Base-by-base conservation (phyloP, 805 yeast species). In the Suhomyces faveliae region DNA sequence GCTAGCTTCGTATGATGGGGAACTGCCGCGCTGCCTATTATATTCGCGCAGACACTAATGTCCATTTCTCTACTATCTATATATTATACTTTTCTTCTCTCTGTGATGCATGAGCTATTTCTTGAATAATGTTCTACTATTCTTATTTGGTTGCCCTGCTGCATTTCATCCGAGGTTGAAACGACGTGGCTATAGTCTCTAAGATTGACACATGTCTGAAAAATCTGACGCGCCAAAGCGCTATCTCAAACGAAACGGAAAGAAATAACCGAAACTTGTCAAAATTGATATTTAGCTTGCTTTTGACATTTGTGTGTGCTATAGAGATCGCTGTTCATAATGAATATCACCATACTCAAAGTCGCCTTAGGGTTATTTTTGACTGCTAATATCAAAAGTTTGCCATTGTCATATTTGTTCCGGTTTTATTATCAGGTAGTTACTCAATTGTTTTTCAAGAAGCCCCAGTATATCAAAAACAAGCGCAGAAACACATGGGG, bases 321-420 rank as follows among this genome's bases (percentile, higher is more conserved):
- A 25, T 27, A 27, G 30, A 27, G 12, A 27, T n/a, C 30, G 2
- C 15, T 27, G 30, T 27, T 27, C 30, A 37, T 12, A 8, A 37
- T 37, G 40, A 21, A 10, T 21, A 12, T 12, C 23, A 21, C 17
- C 10, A 8, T 40, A 9, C 19, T 30, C 27, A 42, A 42, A 21
- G 20, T 25, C 24, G 37, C 38, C 3, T 25, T 12, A 8, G 48
- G 51, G 15, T 50, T 51, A 12, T 61, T 64, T 33, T 52, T 71
- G 3, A 39, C 76, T 2, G 62, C 79, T 12, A 75, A 83, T 12
- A 74, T 78, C 67, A 89, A 89, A 60, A 70, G 84, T 4, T 56
- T 87, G 2, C 96, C 96, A 2, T 69, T 83, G 15, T 84, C 81
- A 1, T 89, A 84, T 61, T 75, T 77, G 48, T 41, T 80, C 22